Percentiles rank a stretch among this genome's conserved stretches.
phyloP scores from a whole-genome alignment of 2,329 filamentous ascomycete genomes.

The Phoma sp. region DNA sequence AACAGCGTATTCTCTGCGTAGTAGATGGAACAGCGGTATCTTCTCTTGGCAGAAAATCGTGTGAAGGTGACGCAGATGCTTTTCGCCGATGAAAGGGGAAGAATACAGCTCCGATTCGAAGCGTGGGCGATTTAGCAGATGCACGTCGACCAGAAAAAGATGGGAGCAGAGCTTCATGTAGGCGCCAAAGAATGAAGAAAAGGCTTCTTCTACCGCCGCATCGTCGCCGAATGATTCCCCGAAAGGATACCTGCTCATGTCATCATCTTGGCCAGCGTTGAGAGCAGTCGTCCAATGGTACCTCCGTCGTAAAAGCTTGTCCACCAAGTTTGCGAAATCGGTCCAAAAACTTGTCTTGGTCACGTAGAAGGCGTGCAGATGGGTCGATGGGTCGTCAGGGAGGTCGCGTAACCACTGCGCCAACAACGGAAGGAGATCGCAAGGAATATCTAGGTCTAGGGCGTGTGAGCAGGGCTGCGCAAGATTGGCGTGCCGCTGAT shows the following conservation, averaged over 20 bases:
- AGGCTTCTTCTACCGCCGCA: conserved; percentile 30
- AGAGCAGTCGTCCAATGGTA: conserved; percentile 25
- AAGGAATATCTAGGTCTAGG: conserved; percentile 7
- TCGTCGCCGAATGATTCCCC: conserved; percentile 36
- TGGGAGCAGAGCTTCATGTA: conserved; percentile 38
- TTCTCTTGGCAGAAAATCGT: conserved; percentile 36
- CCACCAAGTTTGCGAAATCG: conserved; percentile 38
- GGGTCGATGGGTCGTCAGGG: conserved; percentile 29
- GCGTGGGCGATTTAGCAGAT: conserved; percentile 26
- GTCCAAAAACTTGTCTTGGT: conserved; percentile 43
- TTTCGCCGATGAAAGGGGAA: conserved; percentile 32
- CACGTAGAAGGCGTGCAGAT: conserved; percentile 34
- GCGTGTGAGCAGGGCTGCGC: conserved; percentile 1
- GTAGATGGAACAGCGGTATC: conserved; percentile 30
- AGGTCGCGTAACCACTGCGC: conserved; percentile 37
- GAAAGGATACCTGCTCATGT: conserved; percentile 34
- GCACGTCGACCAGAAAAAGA: conserved; percentile 35
- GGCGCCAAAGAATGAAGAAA: conserved; percentile 36
- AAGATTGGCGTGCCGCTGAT: background rate
- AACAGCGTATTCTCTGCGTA: conserved; percentile 36
- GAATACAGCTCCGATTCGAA: conserved; percentile 23
- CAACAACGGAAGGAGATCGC: conserved; percentile 33
- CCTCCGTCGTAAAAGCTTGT: conserved; percentile 37
- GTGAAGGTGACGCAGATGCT: conserved; percentile 36
- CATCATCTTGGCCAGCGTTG: conserved; percentile 19